phyloP scores from a whole-genome alignment of 805 yeast genomes.

The Monosporozyma yasuniensis region DNA sequence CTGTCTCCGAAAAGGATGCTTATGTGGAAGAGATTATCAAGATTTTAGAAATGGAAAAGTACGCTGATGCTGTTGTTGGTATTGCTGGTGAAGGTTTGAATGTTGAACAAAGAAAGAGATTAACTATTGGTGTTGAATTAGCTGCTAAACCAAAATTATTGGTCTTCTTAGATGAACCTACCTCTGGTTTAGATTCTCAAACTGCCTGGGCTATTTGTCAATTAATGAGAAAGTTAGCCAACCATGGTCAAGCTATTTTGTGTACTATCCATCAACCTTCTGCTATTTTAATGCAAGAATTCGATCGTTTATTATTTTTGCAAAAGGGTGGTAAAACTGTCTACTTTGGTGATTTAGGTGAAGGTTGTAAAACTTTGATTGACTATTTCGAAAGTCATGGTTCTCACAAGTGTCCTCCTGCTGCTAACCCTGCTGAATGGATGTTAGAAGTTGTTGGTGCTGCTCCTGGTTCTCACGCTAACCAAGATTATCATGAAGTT shows the following conservation, averaged over 20 bases:
- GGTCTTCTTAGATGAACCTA: conserved; percentile 58
- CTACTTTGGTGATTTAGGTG: conserved; percentile 64
- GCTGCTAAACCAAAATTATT: conserved; percentile 57
- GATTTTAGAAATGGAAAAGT: conserved; percentile 52
- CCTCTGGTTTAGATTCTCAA: conserved; percentile 62
- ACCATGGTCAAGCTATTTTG: conserved; percentile 54
- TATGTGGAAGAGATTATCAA: conserved; percentile 60
- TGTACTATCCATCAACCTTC: conserved; percentile 86
- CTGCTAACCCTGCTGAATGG: conserved; percentile 88
- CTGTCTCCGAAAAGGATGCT: conserved; percentile 47
- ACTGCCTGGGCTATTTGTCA: conserved; percentile 60
- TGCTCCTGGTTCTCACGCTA: conserved; percentile 70
- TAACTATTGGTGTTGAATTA: conserved; percentile 58
- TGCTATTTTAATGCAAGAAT: conserved; percentile 65
- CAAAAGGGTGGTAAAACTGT: conserved; percentile 67
- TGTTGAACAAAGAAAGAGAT: conserved; percentile 54
- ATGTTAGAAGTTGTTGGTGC: conserved; percentile 83
- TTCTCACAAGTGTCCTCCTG: conserved; percentile 55
- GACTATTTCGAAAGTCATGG: conserved; percentile 60
- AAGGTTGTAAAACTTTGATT: conserved; percentile 48
- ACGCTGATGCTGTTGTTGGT: conserved; percentile 69
- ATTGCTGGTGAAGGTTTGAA: conserved; percentile 63
- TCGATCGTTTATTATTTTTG: conserved; percentile 65
- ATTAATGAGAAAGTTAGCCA: conserved; percentile 50
- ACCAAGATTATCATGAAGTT: conserved; percentile 63